Conservation (phyloP, 345 rosid species). For the Cardiospermum halicacabum region DNA sequence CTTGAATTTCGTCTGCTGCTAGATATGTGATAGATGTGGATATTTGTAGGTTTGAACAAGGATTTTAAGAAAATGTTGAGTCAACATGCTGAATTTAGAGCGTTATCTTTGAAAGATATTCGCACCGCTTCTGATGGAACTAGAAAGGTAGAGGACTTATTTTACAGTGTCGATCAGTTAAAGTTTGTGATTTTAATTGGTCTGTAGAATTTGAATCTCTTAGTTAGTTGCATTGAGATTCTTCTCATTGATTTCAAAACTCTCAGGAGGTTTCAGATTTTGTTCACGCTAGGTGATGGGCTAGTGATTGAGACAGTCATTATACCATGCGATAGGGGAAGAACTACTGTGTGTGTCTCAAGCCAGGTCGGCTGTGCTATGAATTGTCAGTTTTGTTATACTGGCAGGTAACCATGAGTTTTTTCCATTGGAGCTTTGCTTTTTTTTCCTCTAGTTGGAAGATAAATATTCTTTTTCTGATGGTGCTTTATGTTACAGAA, state of each 20-base stretch:
- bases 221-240: conserved; percentile 25
- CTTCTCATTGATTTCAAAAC: conserved; percentile 60
- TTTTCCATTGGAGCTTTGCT: conserved; percentile 1
- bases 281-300: conserved; percentile 76
- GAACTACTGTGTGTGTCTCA: conserved; percentile 88
- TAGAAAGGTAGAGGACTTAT: conserved; percentile 55
- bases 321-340: conserved; percentile 84
- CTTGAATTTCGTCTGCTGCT: neutral
- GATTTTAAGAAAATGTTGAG: conserved; percentile 75
- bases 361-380: conserved; percentile 95
- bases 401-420: conserved; percentile 57
- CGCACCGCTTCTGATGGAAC: conserved; percentile 81
- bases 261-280: conserved; percentile 90
- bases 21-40: neutral
- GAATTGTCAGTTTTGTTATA: conserved; percentile 96
- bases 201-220: neutral
- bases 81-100: conserved; percentile 58
- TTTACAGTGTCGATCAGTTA: neutral
- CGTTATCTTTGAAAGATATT: conserved; percentile 62
- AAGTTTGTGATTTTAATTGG: neutral
- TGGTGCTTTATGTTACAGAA: conserved; percentile 35
- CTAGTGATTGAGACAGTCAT: conserved; percentile 75
- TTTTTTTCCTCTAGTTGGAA: neutral
- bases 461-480: conserved; percentile 5
- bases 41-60: conserved; percentile 66